Evolutionary conservation across 1,139 yeast genomes (phyloP).

Genomic region (Yamadazyma taylorii): DNA sequence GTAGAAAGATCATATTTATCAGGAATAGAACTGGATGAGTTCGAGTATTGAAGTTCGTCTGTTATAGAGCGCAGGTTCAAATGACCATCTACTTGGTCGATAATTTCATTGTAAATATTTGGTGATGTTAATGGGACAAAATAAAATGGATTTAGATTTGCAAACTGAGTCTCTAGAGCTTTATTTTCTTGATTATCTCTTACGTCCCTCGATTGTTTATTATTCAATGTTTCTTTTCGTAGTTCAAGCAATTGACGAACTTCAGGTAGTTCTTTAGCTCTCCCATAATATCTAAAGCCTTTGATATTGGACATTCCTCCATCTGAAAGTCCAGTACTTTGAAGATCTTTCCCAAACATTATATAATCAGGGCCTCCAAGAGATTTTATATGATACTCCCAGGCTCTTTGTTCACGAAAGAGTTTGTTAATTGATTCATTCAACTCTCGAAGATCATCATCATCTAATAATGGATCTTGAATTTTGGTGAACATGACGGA

Average conservation of each 20-base stretch:
- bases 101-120: neutral
- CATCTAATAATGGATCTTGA: constrained; percentile 61
- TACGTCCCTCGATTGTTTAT: constrained; percentile 6
- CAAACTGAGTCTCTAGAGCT: constrained; percentile 16
- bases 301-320: constrained; percentile 26
- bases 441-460: constrained; percentile 64
- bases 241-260: constrained; percentile 27
- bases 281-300: constrained; percentile 76
- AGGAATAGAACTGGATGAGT: constrained; percentile 9
- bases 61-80: constrained; percentile 22
- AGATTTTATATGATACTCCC: constrained; percentile 74
- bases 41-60: constrained; percentile 4
- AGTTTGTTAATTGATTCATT: constrained; percentile 76
- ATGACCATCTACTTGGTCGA: constrained; percentile 12
- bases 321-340: constrained; percentile 24
- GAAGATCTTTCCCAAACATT: constrained; percentile 24
- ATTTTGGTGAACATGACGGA: constrained; percentile 60
- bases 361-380: constrained; percentile 72
- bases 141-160: constrained; percentile 27
- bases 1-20: constrained; percentile 6
- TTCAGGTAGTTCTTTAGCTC: constrained; percentile 81
- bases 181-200: constrained; percentile 19
- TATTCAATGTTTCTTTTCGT: constrained; percentile 1
- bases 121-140: constrained; percentile 19
- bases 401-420: constrained; percentile 64